phyloP scores from a whole-genome alignment of 495 filamentous ascomycete genomes.

The Neurospora tetraspora region DNA sequence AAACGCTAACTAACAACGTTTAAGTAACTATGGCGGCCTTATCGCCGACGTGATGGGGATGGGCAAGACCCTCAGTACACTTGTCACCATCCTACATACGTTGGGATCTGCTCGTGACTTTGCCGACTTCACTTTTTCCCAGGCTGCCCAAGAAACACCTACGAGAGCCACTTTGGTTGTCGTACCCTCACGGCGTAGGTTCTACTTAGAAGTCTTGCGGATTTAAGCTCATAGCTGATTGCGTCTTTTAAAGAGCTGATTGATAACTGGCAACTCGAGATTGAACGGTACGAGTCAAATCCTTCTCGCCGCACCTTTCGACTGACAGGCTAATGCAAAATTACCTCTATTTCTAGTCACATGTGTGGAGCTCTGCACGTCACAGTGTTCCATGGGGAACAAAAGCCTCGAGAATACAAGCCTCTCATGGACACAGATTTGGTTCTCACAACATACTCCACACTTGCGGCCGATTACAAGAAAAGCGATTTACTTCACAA shows the following conservation, averaged over 20 bases:
- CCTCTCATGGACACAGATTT: neutral
- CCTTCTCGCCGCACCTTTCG: neutral
- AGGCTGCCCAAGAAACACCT: neutral
- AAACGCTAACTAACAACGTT: too few species aligned
- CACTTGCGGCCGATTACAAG: slow-evolving; percentile 5
- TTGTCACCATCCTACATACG: slow-evolving; percentile 24
- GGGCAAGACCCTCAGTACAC: slow-evolving; percentile 34
- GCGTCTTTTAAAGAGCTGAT: slow-evolving; percentile 9
- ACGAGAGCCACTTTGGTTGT: slow-evolving; percentile 31
- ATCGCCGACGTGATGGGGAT: slow-evolving; percentile 40
- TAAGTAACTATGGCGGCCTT: slow-evolving; percentile 19
- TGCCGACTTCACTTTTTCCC: slow-evolving; percentile 15
- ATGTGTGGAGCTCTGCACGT: too few species aligned
- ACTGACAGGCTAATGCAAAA: neutral
- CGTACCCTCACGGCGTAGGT: slow-evolving; percentile 25
- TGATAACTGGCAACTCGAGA: slow-evolving; percentile 20
- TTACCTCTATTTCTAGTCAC: too few species aligned
- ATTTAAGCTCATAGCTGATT: neutral
- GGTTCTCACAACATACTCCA: slow-evolving; percentile 10
- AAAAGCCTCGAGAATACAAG: too few species aligned
- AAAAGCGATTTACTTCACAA: slow-evolving; percentile 3
- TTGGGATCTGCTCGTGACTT: slow-evolving; percentile 31
- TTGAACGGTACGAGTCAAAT: slow-evolving; percentile 7
- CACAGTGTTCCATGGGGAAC: too few species aligned
- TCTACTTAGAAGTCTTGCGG: neutral